Evolutionary conservation across 2,329 filamentous ascomycete species (phyloP).

Genomic region (Neodidymelliopsis sp.): DNA sequence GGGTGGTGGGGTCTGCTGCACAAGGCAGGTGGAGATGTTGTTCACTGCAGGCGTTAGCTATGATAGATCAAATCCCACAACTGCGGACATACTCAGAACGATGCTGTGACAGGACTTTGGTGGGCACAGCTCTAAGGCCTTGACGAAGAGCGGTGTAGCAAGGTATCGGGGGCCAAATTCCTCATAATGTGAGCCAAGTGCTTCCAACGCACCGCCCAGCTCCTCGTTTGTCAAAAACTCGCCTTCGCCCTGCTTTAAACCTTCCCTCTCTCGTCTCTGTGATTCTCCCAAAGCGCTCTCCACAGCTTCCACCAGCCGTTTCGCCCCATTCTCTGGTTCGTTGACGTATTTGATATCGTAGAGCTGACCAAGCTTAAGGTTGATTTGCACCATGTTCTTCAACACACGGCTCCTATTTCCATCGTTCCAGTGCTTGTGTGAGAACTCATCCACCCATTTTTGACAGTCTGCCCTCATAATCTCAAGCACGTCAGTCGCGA

Average conservation of each 20-base stretch:
- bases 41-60: slow-evolving; percentile 65
- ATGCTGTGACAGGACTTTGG: slow-evolving; percentile 76
- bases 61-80: neutral
- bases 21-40: slow-evolving; percentile 77
- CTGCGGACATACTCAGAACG: slow-evolving; percentile 69
- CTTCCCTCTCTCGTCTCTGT: slow-evolving; percentile 70
- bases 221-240: slow-evolving; percentile 75
- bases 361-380: slow-evolving; percentile 83
- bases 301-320: slow-evolving; percentile 79
- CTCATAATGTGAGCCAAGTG: slow-evolving; percentile 80
- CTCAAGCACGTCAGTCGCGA: slow-evolving; percentile 79
- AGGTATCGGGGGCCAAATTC: slow-evolving; percentile 78
- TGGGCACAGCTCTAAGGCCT: slow-evolving; percentile 76
- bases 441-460: slow-evolving; percentile 56
- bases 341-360: slow-evolving; percentile 80
- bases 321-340: slow-evolving; percentile 76
- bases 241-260: slow-evolving; percentile 73
- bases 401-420: slow-evolving; percentile 70
- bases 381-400: slow-evolving; percentile 76
- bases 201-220: slow-evolving; percentile 77
- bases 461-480: slow-evolving; percentile 74
- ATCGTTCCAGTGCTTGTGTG: slow-evolving; percentile 50
- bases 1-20: slow-evolving; percentile 64
- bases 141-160: slow-evolving; percentile 84
- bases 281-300: slow-evolving; percentile 80